Base-by-base conservation (phyloP, 495 filamentous ascomycete genomes). In the Penicillium manginii region DNA sequence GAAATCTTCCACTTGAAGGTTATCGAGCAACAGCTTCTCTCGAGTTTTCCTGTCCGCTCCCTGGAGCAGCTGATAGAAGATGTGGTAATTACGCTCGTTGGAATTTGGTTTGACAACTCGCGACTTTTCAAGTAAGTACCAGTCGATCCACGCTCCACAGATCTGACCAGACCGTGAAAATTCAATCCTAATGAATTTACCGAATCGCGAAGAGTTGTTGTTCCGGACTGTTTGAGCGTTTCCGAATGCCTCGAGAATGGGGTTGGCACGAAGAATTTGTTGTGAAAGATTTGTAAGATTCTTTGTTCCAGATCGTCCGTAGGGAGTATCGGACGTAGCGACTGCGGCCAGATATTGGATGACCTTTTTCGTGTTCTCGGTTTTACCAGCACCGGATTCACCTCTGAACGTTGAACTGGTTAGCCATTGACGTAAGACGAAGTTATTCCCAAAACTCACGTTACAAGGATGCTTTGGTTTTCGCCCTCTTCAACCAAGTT, bases 361-460 rank as follows among this genome's bases (percentile, higher is more conserved):
- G 50, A 99, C 96, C 73, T 99, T 99, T 69, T 99, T 99, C 2
- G 96, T 99, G 62, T 99, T 99, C 70, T 99, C 96, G 0, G 96
- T 99, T 75, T 99, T 99, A 60, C 96, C 96, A 26, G 96, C 96
- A 61, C 96, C 96, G 19, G 96, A 99, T 75, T 99, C 96, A 71
- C 96, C 96, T 31, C 83, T 86, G 29, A 42, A 52, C 17, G 46
- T 32, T 3, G 17, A 5, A n/a, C 26, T 46, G 51, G 18, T 65
- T 45, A 53, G 39, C n/a, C 70, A 45, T 69, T 22, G 26, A 9
- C 1, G 42, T 9, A 31, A 45, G 3, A 7, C 0, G 5, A 17
- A 42, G 1, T 15, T 0, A 7, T 15, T 48, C 7, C 4, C 10
- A 29, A 31, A 19, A 77, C 82, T 70, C 67, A 86, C 80, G 96